phyloP scores from a whole-genome alignment of 1,139 yeast genomes.

The Waltiozyma sp. region DNA sequence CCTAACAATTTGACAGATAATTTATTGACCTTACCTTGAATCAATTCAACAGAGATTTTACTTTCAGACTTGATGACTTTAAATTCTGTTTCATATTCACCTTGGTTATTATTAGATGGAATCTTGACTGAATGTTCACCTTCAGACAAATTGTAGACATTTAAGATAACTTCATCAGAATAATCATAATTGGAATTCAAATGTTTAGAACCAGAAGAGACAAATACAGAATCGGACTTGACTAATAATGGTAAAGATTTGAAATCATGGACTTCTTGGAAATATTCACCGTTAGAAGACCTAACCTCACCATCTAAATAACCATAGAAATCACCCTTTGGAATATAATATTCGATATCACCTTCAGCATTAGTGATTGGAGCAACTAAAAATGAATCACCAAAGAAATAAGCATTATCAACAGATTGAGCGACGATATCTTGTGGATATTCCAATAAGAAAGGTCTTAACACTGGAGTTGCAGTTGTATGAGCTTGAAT shows the following conservation, averaged over 20 bases:
- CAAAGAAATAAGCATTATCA: conserved; percentile 11
- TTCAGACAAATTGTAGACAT: conserved; percentile 10
- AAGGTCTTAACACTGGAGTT: conserved; percentile 11
- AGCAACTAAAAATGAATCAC: conserved; percentile 13
- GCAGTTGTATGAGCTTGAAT: conserved; percentile 12
- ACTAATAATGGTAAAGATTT: conserved; percentile 11
- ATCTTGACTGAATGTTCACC: conserved; percentile 10
- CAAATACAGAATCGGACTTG: conserved; percentile 10
- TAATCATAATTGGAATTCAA: conserved; percentile 10
- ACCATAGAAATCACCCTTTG: conserved; percentile 15
- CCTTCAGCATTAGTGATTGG: conserved; percentile 9
- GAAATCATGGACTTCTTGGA: conserved; percentile 11
- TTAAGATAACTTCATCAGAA: conserved; percentile 11
- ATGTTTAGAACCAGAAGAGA: conserved; percentile 6
- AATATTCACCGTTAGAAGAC: conserved; percentile 9
- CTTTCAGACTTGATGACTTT: conserved; percentile 6
- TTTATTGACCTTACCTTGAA: conserved; percentile 3
- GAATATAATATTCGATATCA: conserved; percentile 11
- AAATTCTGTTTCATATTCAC: conserved; percentile 7
- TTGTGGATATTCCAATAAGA: conserved; percentile 10
- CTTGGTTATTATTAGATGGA: conserved; percentile 8
- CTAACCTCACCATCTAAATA: conserved; percentile 13
- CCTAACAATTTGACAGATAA: conserved; percentile 11
- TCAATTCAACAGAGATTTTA: conserved; percentile 4
- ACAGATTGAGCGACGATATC: conserved; percentile 7